Percentiles rank a stretch among this genome's conserved stretches.
Conservation (phyloP, 345 rosid genomes). For the Erodium maritimum region DNA sequence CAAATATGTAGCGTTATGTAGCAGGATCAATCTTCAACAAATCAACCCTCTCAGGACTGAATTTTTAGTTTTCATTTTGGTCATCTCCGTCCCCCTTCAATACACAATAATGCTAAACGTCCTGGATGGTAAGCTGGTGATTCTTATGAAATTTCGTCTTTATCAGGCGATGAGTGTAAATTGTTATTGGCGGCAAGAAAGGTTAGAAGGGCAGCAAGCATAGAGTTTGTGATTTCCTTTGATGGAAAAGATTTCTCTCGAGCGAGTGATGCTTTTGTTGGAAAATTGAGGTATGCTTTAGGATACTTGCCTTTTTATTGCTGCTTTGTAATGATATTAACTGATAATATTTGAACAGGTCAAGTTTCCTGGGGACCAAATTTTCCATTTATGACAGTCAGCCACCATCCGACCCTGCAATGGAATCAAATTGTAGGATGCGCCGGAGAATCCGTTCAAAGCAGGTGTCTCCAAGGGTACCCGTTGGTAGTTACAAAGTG, state of each 20-base stretch:
- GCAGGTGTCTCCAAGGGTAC: slow-evolving; percentile 33
- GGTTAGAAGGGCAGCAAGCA: slow-evolving; percentile 51
- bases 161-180: slow-evolving; percentile 66
- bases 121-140: not conserved
- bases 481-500: slow-evolving; percentile 27
- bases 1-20: too few relatives aligned
- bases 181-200: slow-evolving; percentile 76
- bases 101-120: not conserved
- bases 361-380: slow-evolving; percentile 86
- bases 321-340: slow-evolving; percentile 9
- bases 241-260: slow-evolving; percentile 52
- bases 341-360: slow-evolving; percentile 33
- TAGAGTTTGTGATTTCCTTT: slow-evolving; percentile 65
- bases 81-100: too few relatives aligned
- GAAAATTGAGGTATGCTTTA: slow-evolving; percentile 54
- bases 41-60: too few relatives aligned
- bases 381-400: slow-evolving; percentile 62
- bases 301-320: slow-evolving; percentile 3
- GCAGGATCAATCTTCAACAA: too few relatives aligned
- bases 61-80: too few relatives aligned
- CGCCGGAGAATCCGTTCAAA: slow-evolving; percentile 23
- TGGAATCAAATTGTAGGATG: slow-evolving; percentile 18
- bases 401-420: slow-evolving; percentile 29
- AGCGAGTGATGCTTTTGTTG: slow-evolving; percentile 46
- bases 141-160: slow-evolving; percentile 27